Base-by-base conservation (phyloP, 1,284 basidiomycete species). In the Vanrija pseudolonga region DNA sequence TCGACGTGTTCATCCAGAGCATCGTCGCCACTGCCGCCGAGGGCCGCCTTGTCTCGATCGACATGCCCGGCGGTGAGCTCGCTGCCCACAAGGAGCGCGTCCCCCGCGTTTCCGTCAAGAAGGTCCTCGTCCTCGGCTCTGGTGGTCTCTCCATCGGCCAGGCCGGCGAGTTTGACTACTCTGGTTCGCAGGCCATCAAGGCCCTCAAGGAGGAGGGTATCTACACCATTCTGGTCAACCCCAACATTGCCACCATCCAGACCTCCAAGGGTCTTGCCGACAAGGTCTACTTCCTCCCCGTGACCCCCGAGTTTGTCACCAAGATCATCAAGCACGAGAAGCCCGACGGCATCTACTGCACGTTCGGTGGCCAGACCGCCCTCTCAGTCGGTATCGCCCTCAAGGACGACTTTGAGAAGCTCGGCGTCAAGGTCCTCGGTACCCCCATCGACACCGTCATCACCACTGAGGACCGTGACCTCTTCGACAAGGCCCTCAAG, bases 231-330 rank as follows among this genome's bases (percentile, higher is more conserved):
- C 86, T 98, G 71, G 86, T 98, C 71, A 98, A 98, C 77, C 93
- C 95, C 44, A 98, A 98, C 78, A 98, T 98, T 68, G 95, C 95
- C n/a, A 98, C 96, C 39, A 98, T 98, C 66, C 95, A 96, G 51
- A 98, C 95, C 1, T 95, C 91, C 51, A 90, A 92, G 68, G 95
- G 95, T 66, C 84, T 98, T 47, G 95, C 95, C 36, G 95, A 98
- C 80, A 98, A 98, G 78, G 95, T 98, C 51, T 98, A 98, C 81
- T 98, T 98, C 83, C 82, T 98, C 5, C 96, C 95, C 46, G 95
- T 98, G 57, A 98, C 91, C 7, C 90, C 94, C 53, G 95, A 98
- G 62, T 98, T 97, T 69, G 93, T 98, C 55, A 87, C 88, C 74
- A 96, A 95, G 80, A 89, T 98, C 77, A 95, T 98, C 82, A 88